Base-by-base conservation (phyloP, 305 asterid species). In the Plantago coronopus region DNA sequence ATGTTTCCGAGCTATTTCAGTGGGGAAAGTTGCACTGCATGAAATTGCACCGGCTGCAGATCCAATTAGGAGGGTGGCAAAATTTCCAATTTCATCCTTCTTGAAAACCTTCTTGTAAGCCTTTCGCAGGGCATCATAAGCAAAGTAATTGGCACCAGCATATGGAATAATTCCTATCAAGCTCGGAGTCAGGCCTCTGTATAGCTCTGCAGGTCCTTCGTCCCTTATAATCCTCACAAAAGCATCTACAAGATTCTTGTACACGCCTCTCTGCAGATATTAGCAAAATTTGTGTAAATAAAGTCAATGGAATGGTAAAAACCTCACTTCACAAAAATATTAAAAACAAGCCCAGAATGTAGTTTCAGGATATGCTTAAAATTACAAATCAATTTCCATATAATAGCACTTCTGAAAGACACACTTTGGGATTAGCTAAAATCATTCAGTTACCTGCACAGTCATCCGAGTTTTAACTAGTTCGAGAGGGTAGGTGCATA, bases 401-500 rank as follows among this genome's bases (percentile, higher is more conserved):
- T 27, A 27, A 34, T 13, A 22, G 40, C 57, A 23, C 57, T 50
- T 50, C 18, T 0, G 56, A 12, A 12, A 50, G 9, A 0, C 2
- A 22, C 37, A 15, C 10, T 53, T 25, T 25, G 4, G n/a, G 19
- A 21, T 22, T 15, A 18, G 14, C 13, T 7, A 23, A 61, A 14
- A 12, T 7, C 3, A 8, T 38, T 1, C n/a, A 7, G 22, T 12
- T 82, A 90, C 99, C 96, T 94, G 95, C 63, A 94, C 81, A 22
- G 99, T 94, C 15, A 94, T 57, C 50, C 99, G 95, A 44, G 99
- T 94, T 75, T 94, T 94, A 75, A 93, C 81, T 65, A 93, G 69
- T 82, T 93, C 99, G 2, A 93, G 97, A 27, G 97, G 99, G 76
- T 94, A 94, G 31, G 97, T 94, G 66, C 83, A 65, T 67, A 94